Base-by-base conservation (phyloP, 768 basidiomycete species). In the Kwoniella pini region DNA sequence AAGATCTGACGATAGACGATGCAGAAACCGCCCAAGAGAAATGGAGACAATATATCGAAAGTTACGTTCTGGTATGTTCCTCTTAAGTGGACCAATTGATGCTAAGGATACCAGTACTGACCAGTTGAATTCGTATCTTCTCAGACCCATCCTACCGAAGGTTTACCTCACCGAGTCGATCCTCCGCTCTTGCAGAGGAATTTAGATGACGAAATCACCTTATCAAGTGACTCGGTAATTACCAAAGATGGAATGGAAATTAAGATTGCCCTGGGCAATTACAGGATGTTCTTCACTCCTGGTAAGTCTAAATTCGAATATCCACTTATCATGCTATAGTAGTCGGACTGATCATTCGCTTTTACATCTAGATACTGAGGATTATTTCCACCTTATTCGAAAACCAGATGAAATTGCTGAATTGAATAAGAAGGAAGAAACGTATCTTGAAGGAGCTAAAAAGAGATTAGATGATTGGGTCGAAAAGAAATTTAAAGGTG, bases 1-100 rank as follows among this genome's bases (percentile, higher is more conserved):
- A 80, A 43, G 82, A 82, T 69, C 65, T 79, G 31, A 81, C 81
- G 17, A 69, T 80, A 38, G 81, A 82, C 61, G 81, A 82, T 62
- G 77, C 80, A 15, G 72, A 79, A 63, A 79, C 76, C 4, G 70
- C 73, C 1, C 72, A 77, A 46, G 78, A 80, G 60, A 69, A 79
- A 53, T 81, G 81, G 78, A 73, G 78, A 57, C 74, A 79, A 21
- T 83, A 82, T 68, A 74, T 81, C 42, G 80, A 80, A 13, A 79
- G 78, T 22, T 83, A 78, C 55, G 73, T 76, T 19, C 62, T 82
- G 45, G 77, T 80, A 13, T 64, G 78, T 65, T 24, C n/a, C n/a
- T n/a, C n/a, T n/a, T n/a, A n/a, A n/a, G n/a, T n/a, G n/a, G n/a
- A n/a, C n/a, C n/a, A n/a, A n/a, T n/a, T n/a, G n/a, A n/a, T n/a